Evolutionary conservation across 176 grass and related monocot genomes (phyloP).

Genomic region (Lolium multiflorum): DNA sequence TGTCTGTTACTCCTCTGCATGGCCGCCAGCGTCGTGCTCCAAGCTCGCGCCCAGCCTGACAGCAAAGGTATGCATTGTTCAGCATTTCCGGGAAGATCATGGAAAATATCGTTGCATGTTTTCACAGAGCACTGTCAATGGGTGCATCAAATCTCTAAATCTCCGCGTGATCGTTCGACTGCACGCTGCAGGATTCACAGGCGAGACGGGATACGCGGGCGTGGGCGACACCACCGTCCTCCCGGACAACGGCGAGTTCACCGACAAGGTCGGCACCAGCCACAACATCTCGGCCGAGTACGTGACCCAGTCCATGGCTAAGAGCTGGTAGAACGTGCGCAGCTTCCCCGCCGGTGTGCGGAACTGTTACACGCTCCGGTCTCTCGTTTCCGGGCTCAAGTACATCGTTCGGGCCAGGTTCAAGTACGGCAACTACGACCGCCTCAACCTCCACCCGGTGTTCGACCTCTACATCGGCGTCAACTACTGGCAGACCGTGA

Average conservation of each 20-base stretch:
- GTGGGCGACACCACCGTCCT: no score
- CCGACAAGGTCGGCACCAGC: no score
- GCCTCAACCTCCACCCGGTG: not conserved
- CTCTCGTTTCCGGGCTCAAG: not conserved
- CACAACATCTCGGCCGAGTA: not conserved
- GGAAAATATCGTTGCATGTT: not conserved
- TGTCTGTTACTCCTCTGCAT: constrained; percentile 34
- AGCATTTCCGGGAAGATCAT: not conserved
- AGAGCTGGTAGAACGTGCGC: no score
- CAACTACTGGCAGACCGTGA: constrained; percentile 53
- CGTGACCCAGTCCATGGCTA: not conserved
- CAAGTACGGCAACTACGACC: no score
- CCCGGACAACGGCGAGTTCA: no score
- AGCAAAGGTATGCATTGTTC: constrained; percentile 36
- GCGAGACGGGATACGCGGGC: constrained; percentile 11
- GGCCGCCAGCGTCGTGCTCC: not conserved
- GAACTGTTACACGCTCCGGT: no score
- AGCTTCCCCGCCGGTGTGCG: no score
- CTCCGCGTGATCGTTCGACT: not conserved
- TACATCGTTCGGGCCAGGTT: not conserved
- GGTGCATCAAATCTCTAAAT: not conserved
- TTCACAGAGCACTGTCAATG: not conserved
- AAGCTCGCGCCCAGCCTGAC: constrained; percentile 43
- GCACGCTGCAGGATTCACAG: constrained; percentile 48
- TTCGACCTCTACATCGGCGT: constrained; percentile 68